Conservation (phyloP, 1,284 basidiomycete genomes). For the Macrocystidia cucumis region DNA sequence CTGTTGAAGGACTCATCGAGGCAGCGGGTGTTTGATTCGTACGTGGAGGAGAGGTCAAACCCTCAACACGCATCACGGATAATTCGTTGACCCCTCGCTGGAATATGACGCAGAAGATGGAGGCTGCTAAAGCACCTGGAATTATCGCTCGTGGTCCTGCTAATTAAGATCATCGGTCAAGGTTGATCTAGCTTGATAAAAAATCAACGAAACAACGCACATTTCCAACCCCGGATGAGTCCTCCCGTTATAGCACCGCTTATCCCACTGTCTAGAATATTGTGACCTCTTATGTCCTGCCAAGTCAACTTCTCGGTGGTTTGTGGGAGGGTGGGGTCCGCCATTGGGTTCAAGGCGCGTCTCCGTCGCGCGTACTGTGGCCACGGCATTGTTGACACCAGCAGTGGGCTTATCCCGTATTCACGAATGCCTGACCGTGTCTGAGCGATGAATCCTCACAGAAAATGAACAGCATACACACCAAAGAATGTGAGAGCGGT, state of each 20-base stretch:
- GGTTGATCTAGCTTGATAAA: slow-evolving; percentile 1
- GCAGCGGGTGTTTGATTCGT: no score
- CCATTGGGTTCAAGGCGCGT: slow-evolving; percentile 17
- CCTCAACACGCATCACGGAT: no score
- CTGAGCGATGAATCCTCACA: slow-evolving; percentile 1
- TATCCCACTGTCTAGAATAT: slow-evolving; percentile 52
- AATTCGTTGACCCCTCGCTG: slow-evolving; percentile 63
- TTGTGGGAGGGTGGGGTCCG: slow-evolving; percentile 8
- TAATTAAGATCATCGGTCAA: slow-evolving; percentile 11
- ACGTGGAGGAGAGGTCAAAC: no score
- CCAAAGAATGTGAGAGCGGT: slow-evolving; percentile 67
- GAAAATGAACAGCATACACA: slow-evolving; percentile 23
- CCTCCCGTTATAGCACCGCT: slow-evolving; percentile 61
- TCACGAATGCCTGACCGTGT: slow-evolving; percentile 51
- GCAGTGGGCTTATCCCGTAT: slow-evolving; percentile 49
- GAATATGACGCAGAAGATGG: slow-evolving; percentile 43
- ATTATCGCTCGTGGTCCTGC: slow-evolving; percentile 30
- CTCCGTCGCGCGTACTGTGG: slow-evolving; percentile 28
- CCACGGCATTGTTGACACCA: slow-evolving; percentile 30
- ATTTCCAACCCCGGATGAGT: slow-evolving; percentile 28
- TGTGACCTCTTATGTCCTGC: slow-evolving; percentile 45
- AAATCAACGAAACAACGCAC: slow-evolving; percentile 22
- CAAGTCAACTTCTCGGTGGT: slow-evolving; percentile 23
- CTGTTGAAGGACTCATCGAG: no score
- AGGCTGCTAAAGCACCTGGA: slow-evolving; percentile 49